phyloP scores from a whole-genome alignment of 2,329 filamentous ascomycete genomes.

The Arthroderma sp. region DNA sequence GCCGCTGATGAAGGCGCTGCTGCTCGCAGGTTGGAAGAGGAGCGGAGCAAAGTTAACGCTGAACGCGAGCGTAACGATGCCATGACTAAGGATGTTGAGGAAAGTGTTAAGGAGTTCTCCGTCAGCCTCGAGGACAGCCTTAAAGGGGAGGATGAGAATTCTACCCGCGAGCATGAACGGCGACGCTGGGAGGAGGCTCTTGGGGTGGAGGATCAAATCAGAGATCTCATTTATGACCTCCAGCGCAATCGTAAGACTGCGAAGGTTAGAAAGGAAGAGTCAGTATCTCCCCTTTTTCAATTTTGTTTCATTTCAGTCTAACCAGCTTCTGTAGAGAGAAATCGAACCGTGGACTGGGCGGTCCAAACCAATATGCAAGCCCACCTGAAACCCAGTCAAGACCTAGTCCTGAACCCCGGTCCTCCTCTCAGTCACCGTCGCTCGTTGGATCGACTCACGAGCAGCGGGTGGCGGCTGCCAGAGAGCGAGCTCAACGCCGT shows the following conservation, averaged over 20 bases:
- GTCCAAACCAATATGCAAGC: slow-evolving; percentile 43
- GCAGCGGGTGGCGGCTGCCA: slow-evolving; percentile 89
- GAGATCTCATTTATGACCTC: slow-evolving; percentile 95
- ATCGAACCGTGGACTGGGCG: background rate
- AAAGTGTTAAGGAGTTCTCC: slow-evolving; percentile 82
- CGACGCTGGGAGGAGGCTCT: slow-evolving; percentile 92
- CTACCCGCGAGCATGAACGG: slow-evolving; percentile 74
- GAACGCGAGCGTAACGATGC: slow-evolving; percentile 91
- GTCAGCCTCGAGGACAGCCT: slow-evolving; percentile 74
- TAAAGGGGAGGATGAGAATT: slow-evolving; percentile 65
- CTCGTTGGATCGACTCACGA: slow-evolving; percentile 80
- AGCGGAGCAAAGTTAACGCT: slow-evolving; percentile 64
- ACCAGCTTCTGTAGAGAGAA: slow-evolving; percentile 8
- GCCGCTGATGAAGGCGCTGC: slow-evolving; percentile 58
- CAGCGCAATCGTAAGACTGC: slow-evolving; percentile 73
- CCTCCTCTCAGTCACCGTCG: slow-evolving; percentile 53
- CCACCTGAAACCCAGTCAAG: slow-evolving; percentile 31
- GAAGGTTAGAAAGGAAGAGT: slow-evolving; percentile 54
- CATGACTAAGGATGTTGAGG: slow-evolving; percentile 94
- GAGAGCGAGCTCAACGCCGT: slow-evolving; percentile 89
- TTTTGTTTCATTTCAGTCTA: background rate
- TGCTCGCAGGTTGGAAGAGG: slow-evolving; percentile 76
- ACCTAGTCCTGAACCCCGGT: slow-evolving; percentile 38
- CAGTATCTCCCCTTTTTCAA: slow-evolving; percentile 19
- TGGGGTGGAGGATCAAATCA: slow-evolving; percentile 90